Evolutionary conservation across 1,284 basidiomycete species (phyloP).

Genomic region (Omphalotus olearius): DNA sequence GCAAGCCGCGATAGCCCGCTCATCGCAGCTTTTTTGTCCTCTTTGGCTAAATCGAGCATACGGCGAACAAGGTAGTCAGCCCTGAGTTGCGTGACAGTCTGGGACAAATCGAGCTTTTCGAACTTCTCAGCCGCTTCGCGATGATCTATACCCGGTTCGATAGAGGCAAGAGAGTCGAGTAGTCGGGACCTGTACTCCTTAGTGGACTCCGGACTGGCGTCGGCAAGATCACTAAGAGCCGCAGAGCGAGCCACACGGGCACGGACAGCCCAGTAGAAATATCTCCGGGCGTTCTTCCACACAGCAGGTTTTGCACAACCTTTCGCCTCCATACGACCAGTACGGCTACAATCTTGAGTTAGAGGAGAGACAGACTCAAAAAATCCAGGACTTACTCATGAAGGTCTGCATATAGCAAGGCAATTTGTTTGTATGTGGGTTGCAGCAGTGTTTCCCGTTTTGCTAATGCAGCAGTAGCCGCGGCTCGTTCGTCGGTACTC

Average conservation of each 20-base stretch:
- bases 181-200: slow-evolving; percentile 57
- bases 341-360: slow-evolving; percentile 54
- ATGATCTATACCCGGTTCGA: slow-evolving; percentile 48
- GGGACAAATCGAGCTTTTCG: slow-evolving; percentile 63
- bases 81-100: slow-evolving; percentile 56
- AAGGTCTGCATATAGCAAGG: slow-evolving; percentile 93
- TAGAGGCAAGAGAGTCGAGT: slow-evolving; percentile 53
- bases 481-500: slow-evolving; percentile 69
- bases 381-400: slow-evolving; percentile 69
- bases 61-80: slow-evolving; percentile 60
- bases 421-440: slow-evolving; percentile 93
- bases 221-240: slow-evolving; percentile 53
- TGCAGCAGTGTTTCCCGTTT: slow-evolving; percentile 81
- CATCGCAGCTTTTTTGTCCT: slow-evolving; percentile 67
- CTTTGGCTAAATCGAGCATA: slow-evolving; percentile 58
- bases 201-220: slow-evolving; percentile 59
- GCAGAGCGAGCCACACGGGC: slow-evolving; percentile 67
- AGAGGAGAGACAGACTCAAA: slow-evolving; percentile 10
- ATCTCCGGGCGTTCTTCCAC: slow-evolving; percentile 87
- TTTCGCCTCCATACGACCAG: slow-evolving; percentile 97
- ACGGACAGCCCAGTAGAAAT: slow-evolving; percentile 96
- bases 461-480: slow-evolving; percentile 65
- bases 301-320: slow-evolving; percentile 81
- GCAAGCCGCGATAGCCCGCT: slow-evolving; percentile 64
- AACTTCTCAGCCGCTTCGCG: slow-evolving; percentile 55